phyloP scores from a whole-genome alignment of 2,329 filamentous ascomycete species.

The Alternaria sp. region DNA sequence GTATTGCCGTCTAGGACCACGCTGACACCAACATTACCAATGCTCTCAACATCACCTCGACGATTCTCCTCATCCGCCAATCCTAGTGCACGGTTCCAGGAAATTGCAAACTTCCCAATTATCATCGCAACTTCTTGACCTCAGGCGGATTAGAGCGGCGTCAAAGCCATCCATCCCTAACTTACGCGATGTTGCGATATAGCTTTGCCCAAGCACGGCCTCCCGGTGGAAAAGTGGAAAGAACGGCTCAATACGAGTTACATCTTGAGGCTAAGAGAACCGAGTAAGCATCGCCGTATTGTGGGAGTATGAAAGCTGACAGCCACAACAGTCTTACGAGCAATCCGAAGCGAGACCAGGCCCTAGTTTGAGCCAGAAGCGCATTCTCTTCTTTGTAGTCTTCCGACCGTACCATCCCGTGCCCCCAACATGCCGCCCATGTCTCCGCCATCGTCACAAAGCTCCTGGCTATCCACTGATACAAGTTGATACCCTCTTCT shows the following conservation, averaged over 20 bases:
- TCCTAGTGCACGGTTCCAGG: no score
- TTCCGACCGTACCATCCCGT: background rate
- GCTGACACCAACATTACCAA: background rate
- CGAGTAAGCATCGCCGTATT: background rate
- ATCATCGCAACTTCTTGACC: accelerated
- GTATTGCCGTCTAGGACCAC: background rate
- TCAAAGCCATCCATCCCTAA: background rate
- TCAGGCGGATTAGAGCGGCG: background rate
- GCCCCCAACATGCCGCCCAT: background rate
- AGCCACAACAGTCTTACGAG: no score
- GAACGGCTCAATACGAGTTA: background rate
- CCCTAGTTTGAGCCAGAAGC: background rate
- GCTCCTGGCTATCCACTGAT: background rate
- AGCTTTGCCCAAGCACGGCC: background rate
- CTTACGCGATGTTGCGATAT: background rate
- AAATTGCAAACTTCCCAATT: no score
- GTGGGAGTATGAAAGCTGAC: background rate
- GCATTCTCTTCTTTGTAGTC: background rate
- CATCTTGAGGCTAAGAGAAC: background rate
- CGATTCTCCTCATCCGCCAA: background rate
- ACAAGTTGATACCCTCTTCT: background rate
- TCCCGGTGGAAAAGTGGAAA: background rate
- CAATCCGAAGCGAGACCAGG: background rate
- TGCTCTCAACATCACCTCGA: background rate
- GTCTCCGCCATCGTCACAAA: background rate